phyloP scores from a whole-genome alignment of 2,329 filamentous ascomycete species.

The Fusarium phyllophilum region DNA sequence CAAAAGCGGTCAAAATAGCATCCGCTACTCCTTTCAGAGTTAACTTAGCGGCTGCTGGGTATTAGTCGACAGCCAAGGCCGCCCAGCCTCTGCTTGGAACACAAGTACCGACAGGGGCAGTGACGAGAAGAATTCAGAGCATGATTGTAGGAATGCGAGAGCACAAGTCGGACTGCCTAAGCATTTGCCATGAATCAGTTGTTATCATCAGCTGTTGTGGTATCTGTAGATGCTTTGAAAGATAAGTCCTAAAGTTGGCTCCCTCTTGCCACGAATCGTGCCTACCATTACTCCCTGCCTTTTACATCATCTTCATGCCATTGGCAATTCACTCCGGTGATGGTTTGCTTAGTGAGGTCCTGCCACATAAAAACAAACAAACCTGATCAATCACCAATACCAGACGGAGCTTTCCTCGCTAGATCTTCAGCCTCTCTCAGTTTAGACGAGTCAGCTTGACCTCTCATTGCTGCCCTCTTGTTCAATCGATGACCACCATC shows the following conservation, averaged over 20 bases:
- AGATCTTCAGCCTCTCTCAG: constrained; percentile 9
- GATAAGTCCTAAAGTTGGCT: not conserved
- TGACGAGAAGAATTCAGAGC: not conserved
- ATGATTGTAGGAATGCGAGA: constrained; percentile 1
- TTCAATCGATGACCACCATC: constrained; percentile 34
- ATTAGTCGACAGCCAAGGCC: constrained; percentile 18
- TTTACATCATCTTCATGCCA: constrained; percentile 36
- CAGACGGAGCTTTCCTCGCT: constrained; percentile 17
- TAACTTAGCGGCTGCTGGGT: constrained; percentile 25
- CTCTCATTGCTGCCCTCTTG: constrained; percentile 1
- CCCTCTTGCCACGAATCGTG: constrained; percentile 28
- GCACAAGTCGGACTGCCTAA: not conserved
- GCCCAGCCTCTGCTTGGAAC: constrained; percentile 14
- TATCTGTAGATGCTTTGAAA: not conserved
- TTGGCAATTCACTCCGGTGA: constrained; percentile 21
- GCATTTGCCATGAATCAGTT: not conserved
- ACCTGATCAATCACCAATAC: constrained; percentile 1
- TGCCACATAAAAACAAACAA: constrained; percentile 26
- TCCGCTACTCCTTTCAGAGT: constrained; percentile 27
- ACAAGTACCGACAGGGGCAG: constrained; percentile 19
- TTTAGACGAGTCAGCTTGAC: constrained; percentile 25
- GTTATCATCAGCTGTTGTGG: not conserved
- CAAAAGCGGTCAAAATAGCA: constrained; percentile 28
- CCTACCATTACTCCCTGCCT: constrained; percentile 15
- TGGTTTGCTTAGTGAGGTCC: not conserved